Evolutionary conservation across 768 basidiomycete genomes (phyloP), one percentile per base, ranked within the genome.

Genomic region (Leccinum truebloodii): DNA sequence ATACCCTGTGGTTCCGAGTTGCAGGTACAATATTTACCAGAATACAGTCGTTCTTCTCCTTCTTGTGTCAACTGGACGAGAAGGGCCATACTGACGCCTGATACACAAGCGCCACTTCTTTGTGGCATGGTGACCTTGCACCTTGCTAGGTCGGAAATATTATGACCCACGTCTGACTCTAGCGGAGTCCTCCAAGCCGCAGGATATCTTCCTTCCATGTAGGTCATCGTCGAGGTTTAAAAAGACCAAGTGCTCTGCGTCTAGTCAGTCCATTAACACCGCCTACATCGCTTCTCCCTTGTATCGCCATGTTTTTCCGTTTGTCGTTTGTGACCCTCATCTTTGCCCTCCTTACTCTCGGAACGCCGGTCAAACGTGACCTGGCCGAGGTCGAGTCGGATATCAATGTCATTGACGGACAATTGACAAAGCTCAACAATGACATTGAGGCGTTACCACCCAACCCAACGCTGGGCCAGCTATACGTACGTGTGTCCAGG

Each of bases 261-360:
- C 49, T 41, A 8, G 20, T 37, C 3, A 18, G 24, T 3, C 48
- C 49, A 57, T 18, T 3, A 3, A 14, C 18, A 16, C 24, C 26
- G 7, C 51, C 37, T 9, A 37, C 22, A 14, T 37, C 39, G 3
- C 3, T 22, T 28, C 46, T 44, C 51, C 9, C 32, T 54, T 26
- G 20, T 12, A 48, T 2, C 35, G 6, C 46, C 34, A 67, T 67
- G 67, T 32, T 55, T 44, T 35, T 67, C n/a, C 59, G n/a, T 34
- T 52, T 49, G 12, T 63, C 59, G 9, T 53, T 67, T 14, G 46
- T 64, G 39, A 50, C 37, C 6, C 61, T 68, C 41, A 2, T 58
- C 50, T 10, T 64, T 46, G 68, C 61, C 7, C 7, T 59, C 41
- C 46, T 37, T n/a, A 44, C 55, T 28, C 26, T 69, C 48, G 67